These are phyloP conservation scores for Raddia guianensis DNA, from an alignment of 176 grass and related monocot species.

Conservation along the genomic window DNA sequence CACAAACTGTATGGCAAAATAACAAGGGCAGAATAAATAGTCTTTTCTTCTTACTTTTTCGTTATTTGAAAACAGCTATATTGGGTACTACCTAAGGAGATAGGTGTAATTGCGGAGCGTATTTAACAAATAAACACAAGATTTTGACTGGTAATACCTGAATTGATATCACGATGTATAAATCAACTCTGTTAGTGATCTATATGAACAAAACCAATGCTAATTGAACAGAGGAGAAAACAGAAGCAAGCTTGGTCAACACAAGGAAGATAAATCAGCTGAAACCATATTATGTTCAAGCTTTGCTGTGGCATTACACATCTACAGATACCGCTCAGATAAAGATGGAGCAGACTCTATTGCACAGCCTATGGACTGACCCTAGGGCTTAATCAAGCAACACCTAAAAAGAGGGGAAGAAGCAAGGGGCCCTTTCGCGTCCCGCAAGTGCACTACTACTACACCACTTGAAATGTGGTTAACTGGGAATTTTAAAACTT, in stretches of 20 bases:
- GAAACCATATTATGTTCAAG: constrained; percentile 10
- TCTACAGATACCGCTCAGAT: not conserved
- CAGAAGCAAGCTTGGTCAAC: not conserved
- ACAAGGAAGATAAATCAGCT: not conserved
- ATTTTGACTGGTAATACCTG: not conserved
- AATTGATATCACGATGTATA: not conserved
- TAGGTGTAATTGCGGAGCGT: not conserved
- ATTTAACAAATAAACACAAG: not conserved
- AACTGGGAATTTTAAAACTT: not conserved
- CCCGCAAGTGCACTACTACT: not conserved
- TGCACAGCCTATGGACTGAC: not conserved
- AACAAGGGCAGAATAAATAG: not conserved
- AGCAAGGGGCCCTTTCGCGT: not conserved
- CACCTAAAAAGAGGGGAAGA: not conserved
- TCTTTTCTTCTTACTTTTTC: not conserved
- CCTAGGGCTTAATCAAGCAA: not conserved
- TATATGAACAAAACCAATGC: not conserved
- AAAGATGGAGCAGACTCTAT: not conserved
- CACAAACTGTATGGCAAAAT: not conserved
- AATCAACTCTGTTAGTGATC: constrained; percentile 5
- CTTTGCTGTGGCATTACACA: not conserved
- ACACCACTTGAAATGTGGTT: not conserved
- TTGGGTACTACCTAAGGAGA: not conserved
- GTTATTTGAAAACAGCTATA: not conserved
- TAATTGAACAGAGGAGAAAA: not conserved